Base-by-base conservation (phyloP, 768 basidiomycete genomes). In the Psilocybe cyanescens region DNA sequence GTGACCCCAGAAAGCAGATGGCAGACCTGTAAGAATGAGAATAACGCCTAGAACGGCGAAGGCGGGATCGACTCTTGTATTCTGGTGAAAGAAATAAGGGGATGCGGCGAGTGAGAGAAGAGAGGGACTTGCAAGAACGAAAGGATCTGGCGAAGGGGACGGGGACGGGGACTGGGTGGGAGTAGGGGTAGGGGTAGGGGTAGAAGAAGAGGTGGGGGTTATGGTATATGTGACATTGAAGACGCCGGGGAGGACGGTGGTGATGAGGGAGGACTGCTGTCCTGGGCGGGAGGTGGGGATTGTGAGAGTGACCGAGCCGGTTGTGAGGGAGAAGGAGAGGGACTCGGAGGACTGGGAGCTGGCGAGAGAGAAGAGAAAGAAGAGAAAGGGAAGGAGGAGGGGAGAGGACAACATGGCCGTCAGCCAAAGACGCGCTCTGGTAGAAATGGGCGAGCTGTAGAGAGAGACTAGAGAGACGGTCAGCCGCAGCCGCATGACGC, bases 1-100 rank as follows among this genome's bases (percentile, higher is more conserved):
- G 78, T 95, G 94, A 19, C 96, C 96, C 77, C 92, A 89, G 67
- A 94, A 94, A 3, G 92, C 91, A 55, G 92, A 91, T 8, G 94
- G 94, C 5, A 96, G 79, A 50, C 96, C 96, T 8, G 92, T 94
- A 52, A 97, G 70, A 66, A 97, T 94, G 71, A 98, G 86, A 62
- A 97, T 75, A 4, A 86, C 91, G 50, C 96, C 96, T 14, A 95
- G 82, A 31, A 95, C 92, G 54, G 88, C 95, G 74, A 96, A 98
- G 14, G 88, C 95, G 29, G 93, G 92, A 69, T 94, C 92, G 39
- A 97, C 78, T 70, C 78, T 83, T 17, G 95, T 94, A 19, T 80
- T 84, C 80, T 81, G 60, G 24, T 44, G 57, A 82, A 79, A 63
- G 66, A 70, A 62, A 69, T 76, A 66, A 75, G 56, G 24, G 41